Percentiles rank a stretch among this genome's conserved stretches.
phyloP scores from a whole-genome alignment of 805 yeast genomes.

The Candida taoyuanica region DNA sequence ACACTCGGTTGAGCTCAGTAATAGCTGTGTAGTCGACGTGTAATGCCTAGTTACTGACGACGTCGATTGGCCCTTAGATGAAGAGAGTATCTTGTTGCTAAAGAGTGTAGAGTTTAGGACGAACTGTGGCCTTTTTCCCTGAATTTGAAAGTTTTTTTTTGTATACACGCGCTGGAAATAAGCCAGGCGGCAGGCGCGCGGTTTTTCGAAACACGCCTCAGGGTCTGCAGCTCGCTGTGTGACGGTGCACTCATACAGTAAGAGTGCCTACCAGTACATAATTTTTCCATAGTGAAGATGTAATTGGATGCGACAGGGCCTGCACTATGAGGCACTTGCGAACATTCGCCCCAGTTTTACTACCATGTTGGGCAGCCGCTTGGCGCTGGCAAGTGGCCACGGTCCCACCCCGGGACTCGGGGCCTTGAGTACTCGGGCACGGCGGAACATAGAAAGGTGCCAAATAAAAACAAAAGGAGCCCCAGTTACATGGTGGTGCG shows the following conservation, averaged over 20 bases:
- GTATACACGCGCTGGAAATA: conserved; percentile 3
- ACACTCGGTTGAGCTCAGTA: too few species aligned
- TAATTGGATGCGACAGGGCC: too few species aligned
- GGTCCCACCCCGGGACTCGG: too few species aligned
- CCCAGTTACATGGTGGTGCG: too few species aligned
- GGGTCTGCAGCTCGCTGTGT: background rate
- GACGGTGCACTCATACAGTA: background rate
- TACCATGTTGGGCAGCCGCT: too few species aligned
- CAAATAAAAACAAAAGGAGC: too few species aligned
- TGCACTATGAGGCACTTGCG: background rate
- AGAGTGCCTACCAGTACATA: background rate
- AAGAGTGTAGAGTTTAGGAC: background rate
- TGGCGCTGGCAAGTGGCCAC: too few species aligned
- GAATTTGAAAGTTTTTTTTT: conserved; percentile 1
- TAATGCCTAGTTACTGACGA: too few species aligned
- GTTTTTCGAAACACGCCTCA: conserved; percentile 7
- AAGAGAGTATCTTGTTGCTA: background rate
- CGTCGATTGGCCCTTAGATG: background rate
- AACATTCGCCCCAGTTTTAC: background rate
- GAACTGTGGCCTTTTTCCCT: background rate
- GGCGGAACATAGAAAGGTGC: too few species aligned
- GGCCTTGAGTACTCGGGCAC: too few species aligned
- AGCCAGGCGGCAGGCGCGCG: conserved; percentile 8
- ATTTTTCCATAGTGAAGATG: too few species aligned
- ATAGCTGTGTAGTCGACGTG: too few species aligned